Base-by-base conservation (phyloP, 768 basidiomycete genomes). In the Boletus rubescentipes region DNA sequence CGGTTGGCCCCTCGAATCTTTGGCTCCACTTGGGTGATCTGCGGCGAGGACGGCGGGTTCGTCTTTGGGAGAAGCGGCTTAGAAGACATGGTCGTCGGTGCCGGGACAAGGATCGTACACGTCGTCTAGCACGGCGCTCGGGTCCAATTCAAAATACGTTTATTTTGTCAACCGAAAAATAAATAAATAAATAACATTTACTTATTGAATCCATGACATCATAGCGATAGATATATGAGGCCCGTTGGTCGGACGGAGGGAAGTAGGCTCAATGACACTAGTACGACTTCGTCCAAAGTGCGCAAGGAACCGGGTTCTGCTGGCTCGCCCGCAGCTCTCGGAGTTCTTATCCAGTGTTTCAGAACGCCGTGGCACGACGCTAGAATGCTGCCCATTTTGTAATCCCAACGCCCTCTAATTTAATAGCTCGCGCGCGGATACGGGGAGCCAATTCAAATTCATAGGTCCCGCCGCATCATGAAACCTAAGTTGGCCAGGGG, bases 1-100 rank as follows among this genome's bases (percentile, higher is more conserved):
- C 89, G 78, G 61, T 90, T 89, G 14, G 88, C 87, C 0, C 88
- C 87, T 49, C 88, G 79, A 20, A 77, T 72, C 61, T 87, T 89
- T 11, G 75, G 68, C 55, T 86, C 84, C 8, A 35, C 61, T 5
- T 45, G 59, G 1, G 43, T 37, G 2, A 51, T 46, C 30, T 59
- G 32, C 9, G 62, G 51, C 26, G 54, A 39, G 31, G 55, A 4
- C 7, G 58, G 58, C 14, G 62, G 48, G 26, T 59, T 67, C n/a
- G 70, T 61, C 53, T 70, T 69, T 40, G 70, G 66, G 14, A 72
- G 58, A 23, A 72, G 65, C 7, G 71, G 68, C 16, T 59, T 70
- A 2, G 68, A 55, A 15, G 70, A 60, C 68, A 70, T 71, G 51
- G 51, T 48, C 40, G 46, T 48, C 15, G 45, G 40, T n/a, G 16